Conservation (phyloP, 257 asterid species). For the Eucommia ulmoides region DNA sequence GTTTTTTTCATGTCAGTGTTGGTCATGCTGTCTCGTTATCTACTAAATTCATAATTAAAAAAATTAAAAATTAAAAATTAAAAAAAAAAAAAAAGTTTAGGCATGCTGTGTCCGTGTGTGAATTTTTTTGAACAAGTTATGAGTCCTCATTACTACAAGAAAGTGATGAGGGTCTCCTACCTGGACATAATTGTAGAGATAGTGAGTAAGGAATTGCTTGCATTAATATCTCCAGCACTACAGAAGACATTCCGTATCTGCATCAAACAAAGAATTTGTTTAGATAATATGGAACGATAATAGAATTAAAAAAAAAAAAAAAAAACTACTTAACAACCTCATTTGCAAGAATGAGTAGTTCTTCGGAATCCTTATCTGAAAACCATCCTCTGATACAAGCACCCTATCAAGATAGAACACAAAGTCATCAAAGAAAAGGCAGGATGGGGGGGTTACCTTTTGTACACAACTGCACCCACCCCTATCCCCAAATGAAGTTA, state of each 20-base stretch:
- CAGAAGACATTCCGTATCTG: slow-evolving; percentile 47
- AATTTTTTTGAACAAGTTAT: slow-evolving; percentile 3
- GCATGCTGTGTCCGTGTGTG: not conserved
- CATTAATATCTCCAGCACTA: slow-evolving; percentile 24
- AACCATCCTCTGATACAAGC: slow-evolving; percentile 79
- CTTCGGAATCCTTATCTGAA: slow-evolving; percentile 50
- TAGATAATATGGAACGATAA: slow-evolving; percentile 5
- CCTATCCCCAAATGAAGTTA: not conserved
- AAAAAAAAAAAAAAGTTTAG: not conserved
- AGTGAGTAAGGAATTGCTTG: slow-evolving; percentile 27
- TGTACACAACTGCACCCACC: not conserved
- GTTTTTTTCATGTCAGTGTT: not conserved
- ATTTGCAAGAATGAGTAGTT: slow-evolving; percentile 36
- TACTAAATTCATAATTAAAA: too few relatives aligned
- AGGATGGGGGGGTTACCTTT: not conserved
- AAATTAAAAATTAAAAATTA: too few relatives aligned
- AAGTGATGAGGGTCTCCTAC: slow-evolving; percentile 22
- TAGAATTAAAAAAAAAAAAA: slow-evolving; percentile 3
- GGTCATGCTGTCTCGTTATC: not conserved
- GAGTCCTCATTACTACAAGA: slow-evolving; percentile 5
- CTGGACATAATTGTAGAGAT: slow-evolving; percentile 61
- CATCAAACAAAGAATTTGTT: slow-evolving; percentile 5
- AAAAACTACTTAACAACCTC: slow-evolving; percentile 32
- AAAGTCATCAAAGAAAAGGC: slow-evolving; percentile 4
- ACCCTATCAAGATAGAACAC: slow-evolving; percentile 30